These are phyloP conservation scores for Chytridium lagenaria DNA, from an alignment of 371 early-diverging fungal species.

Conservation along the genomic window DNA sequence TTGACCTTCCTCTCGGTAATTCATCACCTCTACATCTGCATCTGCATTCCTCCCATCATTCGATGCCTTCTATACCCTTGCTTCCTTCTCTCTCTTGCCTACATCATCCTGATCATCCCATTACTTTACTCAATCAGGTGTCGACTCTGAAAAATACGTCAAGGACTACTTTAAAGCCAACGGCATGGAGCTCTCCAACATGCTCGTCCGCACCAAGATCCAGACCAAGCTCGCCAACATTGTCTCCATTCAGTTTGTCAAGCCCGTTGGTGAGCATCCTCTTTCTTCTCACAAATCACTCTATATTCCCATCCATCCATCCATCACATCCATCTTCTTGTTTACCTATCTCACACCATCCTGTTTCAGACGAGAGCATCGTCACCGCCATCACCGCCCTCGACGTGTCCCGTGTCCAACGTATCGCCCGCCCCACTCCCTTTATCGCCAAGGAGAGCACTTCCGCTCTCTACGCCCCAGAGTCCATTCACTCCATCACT, in stretches of 20 bases:
- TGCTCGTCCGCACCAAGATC: constrained; percentile 10
- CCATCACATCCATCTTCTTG: neutral
- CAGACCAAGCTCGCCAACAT: constrained; percentile 1
- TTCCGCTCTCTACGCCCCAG: neutral
- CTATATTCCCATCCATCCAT: neutral
- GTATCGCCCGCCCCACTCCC: neutral
- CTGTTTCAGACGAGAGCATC: neutral
- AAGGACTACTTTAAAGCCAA: neutral
- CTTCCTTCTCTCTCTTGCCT: too few relatives aligned
- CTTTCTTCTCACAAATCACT: neutral
- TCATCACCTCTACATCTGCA: neutral
- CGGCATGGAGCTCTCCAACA: neutral
- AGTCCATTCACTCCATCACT: constrained; percentile 20
- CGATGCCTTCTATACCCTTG: neutral
- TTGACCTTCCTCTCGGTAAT: neutral
- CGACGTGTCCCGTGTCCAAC: constrained; percentile 5
- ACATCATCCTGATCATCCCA: too few relatives aligned
- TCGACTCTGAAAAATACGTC: neutral
- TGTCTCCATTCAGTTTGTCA: neutral
- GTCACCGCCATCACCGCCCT: neutral
- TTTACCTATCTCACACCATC: too few relatives aligned
- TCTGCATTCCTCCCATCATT: neutral
- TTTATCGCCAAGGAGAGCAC: neutral
- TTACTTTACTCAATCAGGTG: too few relatives aligned
- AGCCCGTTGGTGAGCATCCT: neutral